Evolutionary conservation across 306 rosid species (phyloP).

Genomic region (Trifolium subterraneum): DNA sequence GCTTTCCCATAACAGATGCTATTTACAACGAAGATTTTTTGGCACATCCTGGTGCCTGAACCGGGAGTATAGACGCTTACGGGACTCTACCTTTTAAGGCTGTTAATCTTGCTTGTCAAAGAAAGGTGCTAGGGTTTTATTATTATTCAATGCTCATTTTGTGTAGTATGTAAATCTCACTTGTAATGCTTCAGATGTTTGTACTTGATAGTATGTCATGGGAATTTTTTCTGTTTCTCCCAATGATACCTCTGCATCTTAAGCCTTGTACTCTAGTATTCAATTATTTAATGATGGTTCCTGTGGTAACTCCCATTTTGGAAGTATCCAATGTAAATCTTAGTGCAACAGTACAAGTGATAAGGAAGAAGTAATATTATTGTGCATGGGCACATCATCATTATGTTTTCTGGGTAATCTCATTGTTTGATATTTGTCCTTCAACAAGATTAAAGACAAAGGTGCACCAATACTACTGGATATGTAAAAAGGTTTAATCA

Average conservation of each 20-base stretch:
- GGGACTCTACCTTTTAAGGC: slow-evolving; percentile 31
- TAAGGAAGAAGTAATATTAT: background rate
- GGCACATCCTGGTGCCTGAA: slow-evolving; percentile 22
- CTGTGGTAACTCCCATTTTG: slow-evolving; percentile 24
- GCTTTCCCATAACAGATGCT: slow-evolving; percentile 34
- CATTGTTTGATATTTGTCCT: too few species aligned
- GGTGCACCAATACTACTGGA: background rate
- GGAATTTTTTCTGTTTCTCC: slow-evolving; percentile 42
- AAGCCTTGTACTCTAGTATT: background rate
- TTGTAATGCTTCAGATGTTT: slow-evolving; percentile 35
- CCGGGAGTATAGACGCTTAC: slow-evolving; percentile 12
- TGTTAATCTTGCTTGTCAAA: slow-evolving; percentile 14
- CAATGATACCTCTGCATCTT: slow-evolving; percentile 14
- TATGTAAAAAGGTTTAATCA: background rate
- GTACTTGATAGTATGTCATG: slow-evolving; percentile 30
- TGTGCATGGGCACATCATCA: background rate
- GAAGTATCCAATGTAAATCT: slow-evolving; percentile 36
- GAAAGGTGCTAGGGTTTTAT: slow-evolving; percentile 26
- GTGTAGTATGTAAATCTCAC: slow-evolving; percentile 22
- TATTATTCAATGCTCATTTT: slow-evolving; percentile 18
- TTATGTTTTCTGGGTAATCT: background rate
- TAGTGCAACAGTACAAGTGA: background rate
- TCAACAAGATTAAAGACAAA: too few species aligned
- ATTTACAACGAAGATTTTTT: slow-evolving; percentile 26
- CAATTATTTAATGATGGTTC: slow-evolving; percentile 21